Conservation (phyloP, 768 basidiomycete genomes). For the Rhizopogon salebrosus region DNA sequence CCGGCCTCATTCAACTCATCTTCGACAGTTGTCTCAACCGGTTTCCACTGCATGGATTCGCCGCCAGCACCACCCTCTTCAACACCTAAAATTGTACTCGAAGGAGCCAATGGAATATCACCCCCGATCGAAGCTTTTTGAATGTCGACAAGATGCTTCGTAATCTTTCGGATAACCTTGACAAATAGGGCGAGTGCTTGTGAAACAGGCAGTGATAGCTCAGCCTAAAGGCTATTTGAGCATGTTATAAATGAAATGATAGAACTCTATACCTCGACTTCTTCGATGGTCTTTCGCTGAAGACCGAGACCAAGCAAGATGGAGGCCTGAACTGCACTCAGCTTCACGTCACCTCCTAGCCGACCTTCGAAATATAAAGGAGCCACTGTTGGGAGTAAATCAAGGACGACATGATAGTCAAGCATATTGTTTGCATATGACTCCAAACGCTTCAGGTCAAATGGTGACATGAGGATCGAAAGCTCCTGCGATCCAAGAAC, state of each 20-base stretch:
- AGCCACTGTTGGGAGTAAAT: constrained; percentile 79
- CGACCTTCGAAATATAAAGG: constrained; percentile 81
- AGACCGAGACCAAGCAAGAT: constrained; percentile 86
- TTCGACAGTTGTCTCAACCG: constrained; percentile 43
- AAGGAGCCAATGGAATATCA: constrained; percentile 45
- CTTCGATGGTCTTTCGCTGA: constrained; percentile 86
- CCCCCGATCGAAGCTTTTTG: constrained; percentile 74
- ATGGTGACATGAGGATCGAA: constrained; percentile 70
- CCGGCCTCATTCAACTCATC: constrained; percentile 79
- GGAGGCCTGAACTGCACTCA: constrained; percentile 88
- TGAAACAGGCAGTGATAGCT: constrained; percentile 78
- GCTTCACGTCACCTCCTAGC: constrained; percentile 54
- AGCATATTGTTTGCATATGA: constrained; percentile 95
- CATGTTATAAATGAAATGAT: neutral
- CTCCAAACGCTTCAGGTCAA: constrained; percentile 92
- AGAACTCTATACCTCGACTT: constrained; percentile 61
- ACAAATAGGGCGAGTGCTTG: constrained; percentile 88
- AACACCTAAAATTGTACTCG: constrained; percentile 9
- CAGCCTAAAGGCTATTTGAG: constrained; percentile 40
- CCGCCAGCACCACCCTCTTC: constrained; percentile 4
- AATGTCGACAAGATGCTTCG: constrained; percentile 66
- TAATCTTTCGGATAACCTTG: constrained; percentile 84
- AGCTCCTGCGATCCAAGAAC: constrained; percentile 38
- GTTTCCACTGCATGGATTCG: constrained; percentile 31
- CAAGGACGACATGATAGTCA: constrained; percentile 94